These are phyloP conservation scores for Septoria petroselini DNA, from an alignment of 2,329 filamentous ascomycete genomes.

Conservation along the genomic window DNA sequence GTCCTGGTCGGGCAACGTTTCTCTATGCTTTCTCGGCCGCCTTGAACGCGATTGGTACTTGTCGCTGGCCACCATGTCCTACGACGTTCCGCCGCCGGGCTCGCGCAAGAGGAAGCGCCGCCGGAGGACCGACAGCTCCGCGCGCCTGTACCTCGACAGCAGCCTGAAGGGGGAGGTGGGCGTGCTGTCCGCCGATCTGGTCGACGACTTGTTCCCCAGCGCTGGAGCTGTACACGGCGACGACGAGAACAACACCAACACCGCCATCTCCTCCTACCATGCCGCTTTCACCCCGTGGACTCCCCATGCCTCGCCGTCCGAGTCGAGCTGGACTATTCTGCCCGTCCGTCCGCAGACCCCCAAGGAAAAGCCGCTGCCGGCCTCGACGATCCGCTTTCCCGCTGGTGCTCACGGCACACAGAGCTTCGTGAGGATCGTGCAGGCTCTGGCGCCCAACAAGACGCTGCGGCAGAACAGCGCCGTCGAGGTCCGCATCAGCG, in stretches of 20 bases:
- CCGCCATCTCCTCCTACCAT: conserved; percentile 53
- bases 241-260: conserved; percentile 42
- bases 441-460: conserved; percentile 70
- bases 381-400: conserved; percentile 77
- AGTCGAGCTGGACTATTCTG: conserved; percentile 78
- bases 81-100: conserved; percentile 43
- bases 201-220: conserved; percentile 70
- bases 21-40: conserved; percentile 10
- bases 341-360: conserved; percentile 57
- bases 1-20: conserved; percentile 10
- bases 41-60: conserved; percentile 11
- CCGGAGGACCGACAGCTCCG: conserved; percentile 65
- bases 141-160: conserved; percentile 79
- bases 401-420: conserved; percentile 70
- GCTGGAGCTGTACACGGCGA: conserved; percentile 10
- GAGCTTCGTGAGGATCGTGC: conserved; percentile 70
- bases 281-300: conserved; percentile 73
- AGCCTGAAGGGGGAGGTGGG: conserved; percentile 82
- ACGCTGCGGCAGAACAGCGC: conserved; percentile 69
- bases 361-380: conserved; percentile 61
- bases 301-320: conserved; percentile 55
- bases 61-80: conserved; percentile 41
- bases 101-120: conserved; percentile 53
- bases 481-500: conserved; percentile 79
- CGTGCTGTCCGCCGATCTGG: conserved; percentile 81